Evolutionary conservation across 495 filamentous ascomycete species (phyloP), one percentile per base, ranked within the genome.

Genomic region (Neurospora africana): DNA sequence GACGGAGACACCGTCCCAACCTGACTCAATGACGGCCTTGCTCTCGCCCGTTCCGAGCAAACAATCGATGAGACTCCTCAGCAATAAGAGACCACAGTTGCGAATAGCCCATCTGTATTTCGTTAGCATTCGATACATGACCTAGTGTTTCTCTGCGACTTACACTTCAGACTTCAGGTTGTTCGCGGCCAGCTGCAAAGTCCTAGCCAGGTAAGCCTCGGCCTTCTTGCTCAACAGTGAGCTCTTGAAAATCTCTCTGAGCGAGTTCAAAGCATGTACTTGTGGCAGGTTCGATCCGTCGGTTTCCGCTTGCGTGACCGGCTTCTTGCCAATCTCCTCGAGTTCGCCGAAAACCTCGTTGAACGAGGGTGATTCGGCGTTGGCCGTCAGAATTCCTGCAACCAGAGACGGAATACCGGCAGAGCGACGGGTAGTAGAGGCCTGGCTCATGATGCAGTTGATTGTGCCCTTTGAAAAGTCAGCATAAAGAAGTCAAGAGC

Each of bases 241-340:
- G 75, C 91, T 93, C 40, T 88, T 92, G 78, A 97, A 95, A 7
- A 95, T 89, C 70, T 94, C 92, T 77, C 94, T 93, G 61, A 98
- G 80, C 73, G 91, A 97, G 74, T 99, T 99, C 74, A 97, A 84
- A 0, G 95, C 93, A 77, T 99, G 95, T 2, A 98, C 95, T 81
- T 98, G 95, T 17, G 94, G 91, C 17, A 98, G 80, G 58, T 91
- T 89, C 8, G 88, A 86, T 13, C 87, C 82, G 70, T 93, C 88
- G 3, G 87, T 86, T 69, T 88, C 80, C 0, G 82, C 78, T 23
- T 83, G 76, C 1, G 73, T 72, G 8, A 86, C 86, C 5, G 87
- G 84, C 37, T 84, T 76, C 11, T 83, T 77, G n/a, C 90, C 90
- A 37, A 94, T 84, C 13, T 81, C 76, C 69, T 79, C 80, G 7